Percentiles rank a stretch among this genome's conserved stretches.
Conservation (phyloP, 108 stramenopile species). For the Cylindrotheca fusiformis region DNA sequence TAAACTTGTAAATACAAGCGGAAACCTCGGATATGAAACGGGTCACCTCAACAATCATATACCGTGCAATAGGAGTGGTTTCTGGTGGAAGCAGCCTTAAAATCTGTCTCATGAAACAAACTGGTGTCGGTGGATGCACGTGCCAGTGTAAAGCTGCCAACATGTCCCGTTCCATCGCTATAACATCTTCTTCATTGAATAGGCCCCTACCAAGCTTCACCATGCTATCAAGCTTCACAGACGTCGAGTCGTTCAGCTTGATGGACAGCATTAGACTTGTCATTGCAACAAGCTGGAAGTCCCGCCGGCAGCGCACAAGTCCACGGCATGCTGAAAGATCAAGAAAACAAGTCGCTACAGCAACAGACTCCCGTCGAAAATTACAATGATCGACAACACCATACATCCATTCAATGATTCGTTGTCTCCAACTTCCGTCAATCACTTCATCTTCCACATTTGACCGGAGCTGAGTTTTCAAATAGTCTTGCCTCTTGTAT, state of each 20-base stretch:
- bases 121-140: slow-evolving; percentile 68
- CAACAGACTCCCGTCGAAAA: slow-evolving; percentile 63
- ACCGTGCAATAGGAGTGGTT: slow-evolving; percentile 33
- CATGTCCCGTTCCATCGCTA: slow-evolving; percentile 63
- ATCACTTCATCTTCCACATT: slow-evolving; percentile 24
- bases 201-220: slow-evolving; percentile 52
- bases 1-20: slow-evolving; percentile 51
- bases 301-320: slow-evolving; percentile 35
- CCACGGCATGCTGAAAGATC: slow-evolving; percentile 40
- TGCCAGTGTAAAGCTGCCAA: slow-evolving; percentile 60
- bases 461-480: slow-evolving; percentile 11
- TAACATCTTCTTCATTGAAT: slow-evolving; percentile 60
- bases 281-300: slow-evolving; percentile 68
- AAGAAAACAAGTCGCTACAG: slow-evolving; percentile 59
- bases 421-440: slow-evolving; percentile 55
- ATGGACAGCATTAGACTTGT: slow-evolving; percentile 76
- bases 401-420: slow-evolving; percentile 81
- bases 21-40: slow-evolving; percentile 59
- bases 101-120: slow-evolving; percentile 55
- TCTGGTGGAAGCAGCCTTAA: slow-evolving; percentile 38
- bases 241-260: slow-evolving; percentile 62
- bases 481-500: slow-evolving; percentile 37
- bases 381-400: slow-evolving; percentile 61
- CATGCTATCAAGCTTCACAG: slow-evolving; percentile 61
- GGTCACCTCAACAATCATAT: slow-evolving; percentile 51